Evolutionary conservation across 306 rosid species (phyloP).

Genomic region (Gastrolobium bilobum): DNA sequence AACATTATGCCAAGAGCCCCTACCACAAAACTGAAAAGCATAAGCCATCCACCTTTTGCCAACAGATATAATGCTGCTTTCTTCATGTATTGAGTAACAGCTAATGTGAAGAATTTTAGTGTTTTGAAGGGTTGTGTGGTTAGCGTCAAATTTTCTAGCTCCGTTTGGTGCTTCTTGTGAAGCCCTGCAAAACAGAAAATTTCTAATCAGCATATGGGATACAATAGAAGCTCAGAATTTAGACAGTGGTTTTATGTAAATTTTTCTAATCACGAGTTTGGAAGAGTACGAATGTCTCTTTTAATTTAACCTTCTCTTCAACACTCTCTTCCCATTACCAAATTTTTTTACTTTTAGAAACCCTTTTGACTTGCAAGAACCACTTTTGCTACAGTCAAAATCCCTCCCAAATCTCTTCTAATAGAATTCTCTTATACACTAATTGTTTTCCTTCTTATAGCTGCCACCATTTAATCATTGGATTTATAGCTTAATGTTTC

Average conservation of each 20-base stretch:
- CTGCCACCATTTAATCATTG: not conserved
- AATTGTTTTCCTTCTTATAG: not conserved
- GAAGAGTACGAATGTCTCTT: not conserved
- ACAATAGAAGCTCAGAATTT: constrained; percentile 5
- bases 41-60: constrained; percentile 84
- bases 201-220: constrained; percentile 36
- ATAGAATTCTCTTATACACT: not conserved
- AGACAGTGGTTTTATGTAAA: not conserved
- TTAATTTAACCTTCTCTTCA: not conserved
- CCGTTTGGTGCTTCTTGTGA: constrained; percentile 60
- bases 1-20: constrained; percentile 66
- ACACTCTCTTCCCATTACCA: not conserved
- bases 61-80: constrained; percentile 63
- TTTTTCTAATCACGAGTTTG: constrained; percentile 10
- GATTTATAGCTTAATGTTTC: not conserved
- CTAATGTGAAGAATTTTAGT: constrained; percentile 73
- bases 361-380: not conserved
- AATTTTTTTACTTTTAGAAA: not conserved
- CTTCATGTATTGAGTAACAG: constrained; percentile 65
- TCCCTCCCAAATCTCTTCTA: not conserved
- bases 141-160: constrained; percentile 81
- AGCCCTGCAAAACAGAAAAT: constrained; percentile 63
- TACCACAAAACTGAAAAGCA: constrained; percentile 64
- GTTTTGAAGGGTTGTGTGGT: constrained; percentile 79
- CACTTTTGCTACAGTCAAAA: not conserved